phyloP scores from a whole-genome alignment of 495 filamentous ascomycete genomes.

The Cladorrhinum samala region DNA sequence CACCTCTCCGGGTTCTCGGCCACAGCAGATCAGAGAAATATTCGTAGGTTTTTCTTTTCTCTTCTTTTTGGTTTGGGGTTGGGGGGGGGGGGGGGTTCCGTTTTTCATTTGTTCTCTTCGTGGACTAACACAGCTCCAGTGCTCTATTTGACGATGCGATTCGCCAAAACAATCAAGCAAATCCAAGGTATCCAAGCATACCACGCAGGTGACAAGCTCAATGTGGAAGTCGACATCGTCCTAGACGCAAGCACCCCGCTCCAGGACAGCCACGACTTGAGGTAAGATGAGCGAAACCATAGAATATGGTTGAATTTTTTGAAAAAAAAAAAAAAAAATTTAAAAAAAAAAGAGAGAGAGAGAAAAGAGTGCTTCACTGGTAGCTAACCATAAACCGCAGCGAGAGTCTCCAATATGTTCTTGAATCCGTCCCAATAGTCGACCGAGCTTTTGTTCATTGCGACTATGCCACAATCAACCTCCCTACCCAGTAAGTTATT shows the following conservation, averaged over 20 bases:
- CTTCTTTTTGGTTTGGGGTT: too few relatives aligned
- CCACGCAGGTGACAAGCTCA: slow-evolving; percentile 82
- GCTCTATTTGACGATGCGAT: slow-evolving; percentile 89
- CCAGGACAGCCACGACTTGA: slow-evolving; percentile 82
- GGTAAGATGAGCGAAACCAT: slow-evolving; percentile 29
- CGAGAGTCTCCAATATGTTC: slow-evolving; percentile 82
- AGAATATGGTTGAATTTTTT: too few relatives aligned
- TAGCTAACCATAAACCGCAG: slow-evolving; percentile 11
- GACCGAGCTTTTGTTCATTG: slow-evolving; percentile 68
- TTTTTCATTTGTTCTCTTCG: neutral
- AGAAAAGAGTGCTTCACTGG: neutral
- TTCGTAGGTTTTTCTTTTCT: slow-evolving; percentile 35
- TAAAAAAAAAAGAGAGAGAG: too few relatives aligned
- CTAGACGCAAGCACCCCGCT: slow-evolving; percentile 72
- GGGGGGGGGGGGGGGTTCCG: too few relatives aligned
- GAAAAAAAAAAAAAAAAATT: too few relatives aligned
- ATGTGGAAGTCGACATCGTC: slow-evolving; percentile 70
- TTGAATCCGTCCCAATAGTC: slow-evolving; percentile 78
- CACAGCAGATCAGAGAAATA: slow-evolving; percentile 71
- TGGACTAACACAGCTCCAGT: slow-evolving; percentile 32
- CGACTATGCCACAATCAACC: slow-evolving; percentile 75
- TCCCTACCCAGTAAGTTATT: slow-evolving; percentile 82
- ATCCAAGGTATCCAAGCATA: slow-evolving; percentile 88
- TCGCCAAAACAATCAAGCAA: slow-evolving; percentile 79
- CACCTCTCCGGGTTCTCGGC: slow-evolving; percentile 80